Conservation (phyloP, 805 yeast genomes). For the Ogataea haglerorum region DNA sequence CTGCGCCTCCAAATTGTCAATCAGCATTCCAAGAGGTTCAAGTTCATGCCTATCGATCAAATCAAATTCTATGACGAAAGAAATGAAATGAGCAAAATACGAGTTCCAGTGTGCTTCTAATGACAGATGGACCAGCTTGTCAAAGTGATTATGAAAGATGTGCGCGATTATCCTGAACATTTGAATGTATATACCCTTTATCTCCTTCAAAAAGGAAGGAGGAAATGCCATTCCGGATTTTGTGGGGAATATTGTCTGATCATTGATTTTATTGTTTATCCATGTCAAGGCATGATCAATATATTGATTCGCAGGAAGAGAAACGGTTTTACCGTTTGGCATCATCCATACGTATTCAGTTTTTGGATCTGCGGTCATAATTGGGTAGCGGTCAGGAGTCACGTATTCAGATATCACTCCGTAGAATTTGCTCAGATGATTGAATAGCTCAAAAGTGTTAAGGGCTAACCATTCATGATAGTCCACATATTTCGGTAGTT, state of each 20-base stretch:
- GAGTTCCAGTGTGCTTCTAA: conserved; percentile 98
- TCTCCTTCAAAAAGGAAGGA: conserved; percentile 73
- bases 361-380: conserved; percentile 94
- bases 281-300: conserved; percentile 89
- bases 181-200: conserved; percentile 84
- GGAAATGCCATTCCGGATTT: conserved; percentile 88
- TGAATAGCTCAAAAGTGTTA: conserved; percentile 84
- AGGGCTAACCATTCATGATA: conserved; percentile 94
- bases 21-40: conserved; percentile 72
- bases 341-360: conserved; percentile 87
- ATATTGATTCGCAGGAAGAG: conserved; percentile 88
- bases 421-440: conserved; percentile 81
- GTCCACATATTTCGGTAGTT: conserved; percentile 91
- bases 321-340: conserved; percentile 67
- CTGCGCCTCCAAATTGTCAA: conserved; percentile 77
- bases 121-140: conserved; percentile 84
- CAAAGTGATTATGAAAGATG: conserved; percentile 91
- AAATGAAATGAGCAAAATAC: conserved; percentile 88
- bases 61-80: conserved; percentile 80
- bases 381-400: conserved; percentile 83
- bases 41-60: conserved; percentile 76
- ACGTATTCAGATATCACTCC: conserved; percentile 89
- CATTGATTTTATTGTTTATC: conserved; percentile 84
- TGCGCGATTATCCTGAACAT: conserved; percentile 96
- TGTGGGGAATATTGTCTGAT: conserved; percentile 88